Conservation (phyloP, 805 yeast species). For the Zygotorulaspora florentina region DNA sequence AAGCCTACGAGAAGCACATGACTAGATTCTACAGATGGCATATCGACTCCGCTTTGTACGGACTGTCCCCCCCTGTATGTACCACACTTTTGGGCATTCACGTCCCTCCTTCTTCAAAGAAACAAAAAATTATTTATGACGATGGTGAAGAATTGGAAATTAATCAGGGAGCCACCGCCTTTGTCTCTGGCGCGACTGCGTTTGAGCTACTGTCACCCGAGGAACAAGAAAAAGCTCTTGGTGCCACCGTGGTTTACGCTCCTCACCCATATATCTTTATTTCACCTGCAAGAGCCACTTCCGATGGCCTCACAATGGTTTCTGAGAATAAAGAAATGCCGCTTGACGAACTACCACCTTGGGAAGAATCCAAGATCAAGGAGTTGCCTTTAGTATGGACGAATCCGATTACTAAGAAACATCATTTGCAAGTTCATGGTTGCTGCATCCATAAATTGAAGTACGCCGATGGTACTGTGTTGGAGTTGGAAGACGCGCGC, state of each 20-base stretch:
- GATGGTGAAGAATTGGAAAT: conserved; percentile 62
- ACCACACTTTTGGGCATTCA: conserved; percentile 80
- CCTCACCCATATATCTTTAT: conserved; percentile 91
- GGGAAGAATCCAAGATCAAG: conserved; percentile 79
- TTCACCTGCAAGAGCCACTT: conserved; percentile 73
- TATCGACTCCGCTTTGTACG: conserved; percentile 86
- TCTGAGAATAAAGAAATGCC: conserved; percentile 70
- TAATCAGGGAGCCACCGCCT: conserved; percentile 85
- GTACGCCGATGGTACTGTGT: conserved; percentile 51
- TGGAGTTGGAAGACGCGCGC: conserved; percentile 71
- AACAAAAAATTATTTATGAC: conserved; percentile 62
- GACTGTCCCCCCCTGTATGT: conserved; percentile 77
- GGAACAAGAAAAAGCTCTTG: conserved; percentile 69
- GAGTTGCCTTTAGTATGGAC: conserved; percentile 87
- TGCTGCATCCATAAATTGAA: conserved; percentile 71
- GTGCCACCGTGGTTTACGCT: conserved; percentile 80
- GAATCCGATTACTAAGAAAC: conserved; percentile 78
- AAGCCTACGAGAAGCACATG: conserved; percentile 53
- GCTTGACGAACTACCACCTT: conserved; percentile 67
- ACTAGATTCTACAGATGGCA: conserved; percentile 93
- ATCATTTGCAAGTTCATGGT: conserved; percentile 83
- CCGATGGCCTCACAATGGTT: conserved; percentile 83
- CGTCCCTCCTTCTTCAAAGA: conserved; percentile 66
- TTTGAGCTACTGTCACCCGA: conserved; percentile 61
- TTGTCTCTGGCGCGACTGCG: conserved; percentile 79